phyloP scores from a whole-genome alignment of 164 flowering plant species.

The Macadamia integrifolia region DNA sequence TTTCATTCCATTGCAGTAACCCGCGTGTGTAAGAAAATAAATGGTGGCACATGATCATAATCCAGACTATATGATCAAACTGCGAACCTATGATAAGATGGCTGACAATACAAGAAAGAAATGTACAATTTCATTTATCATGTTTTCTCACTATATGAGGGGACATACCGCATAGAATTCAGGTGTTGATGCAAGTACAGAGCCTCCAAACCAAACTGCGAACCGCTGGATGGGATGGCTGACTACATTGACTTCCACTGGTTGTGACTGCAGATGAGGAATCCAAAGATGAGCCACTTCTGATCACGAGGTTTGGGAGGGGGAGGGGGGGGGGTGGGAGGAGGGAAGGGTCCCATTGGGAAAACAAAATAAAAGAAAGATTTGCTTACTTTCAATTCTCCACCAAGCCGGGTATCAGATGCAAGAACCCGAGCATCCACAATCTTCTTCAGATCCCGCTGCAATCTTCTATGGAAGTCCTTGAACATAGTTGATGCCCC shows the following conservation, averaged over 20 bases:
- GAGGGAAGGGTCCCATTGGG: too few species aligned
- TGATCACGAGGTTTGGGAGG: not conserved
- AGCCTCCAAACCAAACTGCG: slow-evolving; percentile 99
- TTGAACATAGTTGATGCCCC: slow-evolving; percentile 99
- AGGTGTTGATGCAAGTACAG: slow-evolving; percentile 98
- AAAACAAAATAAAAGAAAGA: not conserved
- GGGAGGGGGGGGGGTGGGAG: too few species aligned
- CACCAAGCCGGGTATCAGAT: slow-evolving; percentile 67
- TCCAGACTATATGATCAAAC: too few species aligned
- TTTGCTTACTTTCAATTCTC: slow-evolving; percentile 64
- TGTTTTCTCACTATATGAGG: not conserved
- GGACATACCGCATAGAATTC: slow-evolving; percentile 76
- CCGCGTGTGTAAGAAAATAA: too few species aligned
- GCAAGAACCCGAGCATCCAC: slow-evolving; percentile 84
- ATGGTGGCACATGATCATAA: too few species aligned
- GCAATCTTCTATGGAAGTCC: slow-evolving; percentile 89
- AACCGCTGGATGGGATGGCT: slow-evolving; percentile 97
- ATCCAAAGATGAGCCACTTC: slow-evolving; percentile 1
- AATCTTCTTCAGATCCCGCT: slow-evolving; percentile 91
- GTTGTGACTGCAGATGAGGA: slow-evolving; percentile 56
- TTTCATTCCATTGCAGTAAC: too few species aligned
- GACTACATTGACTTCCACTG: slow-evolving; percentile 95
- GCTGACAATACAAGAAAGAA: not conserved
- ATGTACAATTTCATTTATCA: not conserved
- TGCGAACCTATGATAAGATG: too few species aligned